Evolutionary conservation across 768 basidiomycete genomes (phyloP), one percentile per base, ranked within the genome.

Genomic region (Agrocybe praecox): DNA sequence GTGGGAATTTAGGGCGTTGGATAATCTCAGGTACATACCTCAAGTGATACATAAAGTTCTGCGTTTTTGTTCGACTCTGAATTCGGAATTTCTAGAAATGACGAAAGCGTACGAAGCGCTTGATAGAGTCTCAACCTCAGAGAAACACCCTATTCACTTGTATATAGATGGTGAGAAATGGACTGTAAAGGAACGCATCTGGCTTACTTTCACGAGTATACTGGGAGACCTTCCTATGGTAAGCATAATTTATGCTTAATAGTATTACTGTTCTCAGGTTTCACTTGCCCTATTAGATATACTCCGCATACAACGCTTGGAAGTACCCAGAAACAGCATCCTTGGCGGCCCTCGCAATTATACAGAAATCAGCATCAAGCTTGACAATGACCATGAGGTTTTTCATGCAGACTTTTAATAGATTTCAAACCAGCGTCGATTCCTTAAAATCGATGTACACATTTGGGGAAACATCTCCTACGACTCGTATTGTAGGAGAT

Each of bases 331-430:
- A 64, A 0, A 65, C 67, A 40, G 72, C 77, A 46, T 75, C 78
- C 2, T 47, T 80, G 14, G 67, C 75, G 0, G 72, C 74, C 1
- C 67, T 80, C 24, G 77, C 76, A 2, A 72, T 76, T 34, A 65
- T 80, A 3, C 76, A 79, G 26, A 69, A 74, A 48, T 76, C 76
- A 0, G 71, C 76, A 0, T 44, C 56, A 2, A 56, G 60, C 5
- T 56, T 80, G 1, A 60, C 68, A 21, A 64, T 47, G 33, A 69
- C 73, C 0, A n/a, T n/a, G n/a, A n/a, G 26, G 77, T 6, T n/a
- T 56, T 0, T 24, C 1, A 1, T 59, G 72, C 18, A 22, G 76
- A 2, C 15, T 57, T 0, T 36, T 0, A 62, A 64, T 6, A 19
- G 49, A 1, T 66, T 76, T 45, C 58, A 65, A 10, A 63, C 59